Percentiles rank a stretch among this genome's conserved stretches.
phyloP scores from a whole-genome alignment of 257 asterid species.

The Gynochthodes officinalis region DNA sequence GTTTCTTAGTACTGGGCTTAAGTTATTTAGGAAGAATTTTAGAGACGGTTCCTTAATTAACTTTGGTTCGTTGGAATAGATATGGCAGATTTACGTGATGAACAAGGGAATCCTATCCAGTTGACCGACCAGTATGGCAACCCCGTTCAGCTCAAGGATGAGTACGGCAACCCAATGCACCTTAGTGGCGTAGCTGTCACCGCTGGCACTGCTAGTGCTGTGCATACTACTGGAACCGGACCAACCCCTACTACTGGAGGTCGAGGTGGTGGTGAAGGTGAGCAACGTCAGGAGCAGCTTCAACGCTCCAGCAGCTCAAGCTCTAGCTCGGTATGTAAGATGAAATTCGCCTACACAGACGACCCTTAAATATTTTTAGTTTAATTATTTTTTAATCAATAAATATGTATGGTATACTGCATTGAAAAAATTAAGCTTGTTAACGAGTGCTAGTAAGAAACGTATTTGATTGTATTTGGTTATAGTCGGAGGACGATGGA shows the following conservation, averaged over 20 bases:
- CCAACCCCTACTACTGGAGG: background rate
- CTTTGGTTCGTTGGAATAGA: no score
- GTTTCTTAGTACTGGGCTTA: no score
- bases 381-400: no score
- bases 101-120: slow-evolving; percentile 80
- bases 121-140: slow-evolving; percentile 57
- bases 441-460: no score
- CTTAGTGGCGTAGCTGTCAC: slow-evolving; percentile 57
- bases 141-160: slow-evolving; percentile 65
- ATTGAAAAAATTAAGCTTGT: no score
- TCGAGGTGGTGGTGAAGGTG: background rate
- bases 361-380: no score
- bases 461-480: background rate
- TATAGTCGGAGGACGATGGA: slow-evolving; percentile 76
- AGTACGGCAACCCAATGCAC: slow-evolving; percentile 75
- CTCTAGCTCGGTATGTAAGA: slow-evolving; percentile 68
- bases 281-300: slow-evolving; percentile 33
- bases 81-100: slow-evolving; percentile 85
- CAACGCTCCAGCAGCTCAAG: slow-evolving; percentile 58
- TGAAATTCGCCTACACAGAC: background rate
- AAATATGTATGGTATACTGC: no score
- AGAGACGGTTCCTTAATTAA: no score
- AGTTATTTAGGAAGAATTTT: no score
- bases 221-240: background rate
- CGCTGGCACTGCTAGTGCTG: slow-evolving; percentile 6